phyloP scores from a whole-genome alignment of 1,284 basidiomycete genomes.

The Cutaneotrichosporon dermatis region DNA sequence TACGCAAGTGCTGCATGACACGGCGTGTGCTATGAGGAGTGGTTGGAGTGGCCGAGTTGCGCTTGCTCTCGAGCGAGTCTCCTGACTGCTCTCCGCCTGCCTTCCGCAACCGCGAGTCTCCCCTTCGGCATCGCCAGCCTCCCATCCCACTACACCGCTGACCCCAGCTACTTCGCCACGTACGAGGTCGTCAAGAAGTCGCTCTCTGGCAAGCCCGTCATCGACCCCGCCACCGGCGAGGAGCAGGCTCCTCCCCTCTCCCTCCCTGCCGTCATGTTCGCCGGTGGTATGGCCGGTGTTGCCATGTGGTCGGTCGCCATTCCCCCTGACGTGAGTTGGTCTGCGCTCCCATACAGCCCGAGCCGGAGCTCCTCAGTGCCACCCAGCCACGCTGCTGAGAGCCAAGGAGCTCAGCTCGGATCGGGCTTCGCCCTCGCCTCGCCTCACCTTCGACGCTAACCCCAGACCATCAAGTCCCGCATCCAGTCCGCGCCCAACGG shows the following conservation, averaged over 20 bases:
- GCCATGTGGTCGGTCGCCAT: conserved; percentile 98
- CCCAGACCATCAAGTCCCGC: conserved; percentile 87
- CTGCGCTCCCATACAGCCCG: not conserved
- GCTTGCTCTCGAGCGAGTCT: no score
- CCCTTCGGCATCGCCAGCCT: not conserved
- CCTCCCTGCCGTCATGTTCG: conserved; percentile 79
- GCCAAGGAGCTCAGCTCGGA: no score
- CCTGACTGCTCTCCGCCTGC: no score
- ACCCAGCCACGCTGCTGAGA: no score
- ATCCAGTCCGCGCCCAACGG: conserved; percentile 95
- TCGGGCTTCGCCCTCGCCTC: no score
- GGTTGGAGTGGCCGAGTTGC: no score
- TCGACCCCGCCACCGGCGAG: conserved; percentile 49
- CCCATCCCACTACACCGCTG: not conserved
- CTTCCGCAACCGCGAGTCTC: no score
- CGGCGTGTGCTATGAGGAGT: no score
- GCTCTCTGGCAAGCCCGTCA: conserved; percentile 51
- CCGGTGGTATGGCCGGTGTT: conserved; percentile 91
- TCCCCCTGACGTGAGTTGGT: conserved; percentile 74
- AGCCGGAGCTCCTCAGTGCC: no score
- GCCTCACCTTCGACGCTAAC: not conserved
- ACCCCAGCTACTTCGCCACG: conserved; percentile 82
- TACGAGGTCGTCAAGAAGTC: conserved; percentile 91
- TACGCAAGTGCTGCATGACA: no score
- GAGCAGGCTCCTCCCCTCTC: conserved; percentile 76